Evolutionary conservation across 2,329 filamentous ascomycete species (phyloP).

Genomic region (Aspergillus versicolor): DNA sequence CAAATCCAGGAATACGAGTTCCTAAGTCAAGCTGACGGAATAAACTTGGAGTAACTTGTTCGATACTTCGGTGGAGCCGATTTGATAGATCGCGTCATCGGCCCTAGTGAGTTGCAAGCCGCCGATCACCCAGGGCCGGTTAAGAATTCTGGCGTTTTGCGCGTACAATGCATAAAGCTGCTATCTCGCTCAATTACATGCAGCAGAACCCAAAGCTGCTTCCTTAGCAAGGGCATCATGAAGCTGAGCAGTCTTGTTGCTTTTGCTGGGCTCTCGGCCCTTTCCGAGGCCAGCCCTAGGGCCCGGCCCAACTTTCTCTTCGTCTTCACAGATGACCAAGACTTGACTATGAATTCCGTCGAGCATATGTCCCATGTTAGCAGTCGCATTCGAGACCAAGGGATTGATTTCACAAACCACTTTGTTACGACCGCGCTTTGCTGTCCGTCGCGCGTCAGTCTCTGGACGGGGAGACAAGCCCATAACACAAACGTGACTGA

Average conservation of each 20-base stretch:
- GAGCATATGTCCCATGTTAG: slow-evolving; percentile 54
- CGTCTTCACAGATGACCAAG: slow-evolving; percentile 68
- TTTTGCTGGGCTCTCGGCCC: background rate
- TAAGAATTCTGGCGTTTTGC: background rate
- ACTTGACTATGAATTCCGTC: slow-evolving; percentile 38
- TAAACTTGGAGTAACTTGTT: too few relatives aligned
- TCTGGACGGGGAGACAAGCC: slow-evolving; percentile 63
- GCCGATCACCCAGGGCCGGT: background rate
- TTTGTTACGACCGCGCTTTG: slow-evolving; percentile 63
- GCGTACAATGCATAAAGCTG: background rate
- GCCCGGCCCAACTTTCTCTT: slow-evolving; percentile 61
- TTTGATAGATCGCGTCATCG: slow-evolving; percentile 4
- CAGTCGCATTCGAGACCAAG: slow-evolving; percentile 41
- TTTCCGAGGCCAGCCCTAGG: background rate
- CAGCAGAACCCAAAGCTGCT: background rate
- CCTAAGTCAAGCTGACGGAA: too few relatives aligned
- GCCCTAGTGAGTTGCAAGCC: background rate
- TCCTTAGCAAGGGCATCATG: background rate
- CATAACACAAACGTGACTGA: slow-evolving; percentile 69
- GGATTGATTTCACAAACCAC: slow-evolving; percentile 60
- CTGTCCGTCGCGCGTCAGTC: slow-evolving; percentile 63
- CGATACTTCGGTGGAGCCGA: background rate
- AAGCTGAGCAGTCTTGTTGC: slow-evolving; percentile 3
- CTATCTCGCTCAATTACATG: background rate
- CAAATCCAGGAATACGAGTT: too few relatives aligned